These are phyloP conservation scores for Pyrenochaeta sp. DNA, from an alignment of 2,329 filamentous ascomycete genomes.

Conservation along the genomic window DNA sequence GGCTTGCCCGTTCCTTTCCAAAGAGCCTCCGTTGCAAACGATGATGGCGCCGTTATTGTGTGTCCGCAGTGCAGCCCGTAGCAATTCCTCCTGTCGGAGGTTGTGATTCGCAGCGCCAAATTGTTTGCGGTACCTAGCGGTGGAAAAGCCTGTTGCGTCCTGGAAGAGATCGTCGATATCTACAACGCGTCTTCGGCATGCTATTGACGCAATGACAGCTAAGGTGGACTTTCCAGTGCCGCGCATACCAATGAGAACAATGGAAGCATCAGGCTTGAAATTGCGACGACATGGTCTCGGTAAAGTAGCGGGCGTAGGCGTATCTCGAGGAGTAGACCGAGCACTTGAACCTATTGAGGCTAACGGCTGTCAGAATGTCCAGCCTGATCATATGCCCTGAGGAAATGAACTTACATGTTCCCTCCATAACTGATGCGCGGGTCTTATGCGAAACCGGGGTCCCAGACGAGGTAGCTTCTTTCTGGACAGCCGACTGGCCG, in stretches of 20 bases:
- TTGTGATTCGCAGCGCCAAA: slow-evolving; percentile 71
- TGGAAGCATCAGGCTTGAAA: slow-evolving; percentile 71
- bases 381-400: neutral
- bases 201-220: slow-evolving; percentile 77
- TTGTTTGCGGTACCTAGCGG: slow-evolving; percentile 69
- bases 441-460: slow-evolving; percentile 7
- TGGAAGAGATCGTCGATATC: slow-evolving; percentile 75
- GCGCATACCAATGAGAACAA: slow-evolving; percentile 76
- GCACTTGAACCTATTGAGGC: slow-evolving; percentile 34
- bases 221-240: slow-evolving; percentile 80
- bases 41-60: slow-evolving; percentile 71
- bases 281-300: slow-evolving; percentile 37
- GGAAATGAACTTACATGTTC: slow-evolving; percentile 13
- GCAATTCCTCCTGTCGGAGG: slow-evolving; percentile 67
- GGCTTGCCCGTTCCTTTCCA: slow-evolving; percentile 69
- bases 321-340: slow-evolving; percentile 40
- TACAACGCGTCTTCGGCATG: slow-evolving; percentile 72
- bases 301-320: slow-evolving; percentile 26
- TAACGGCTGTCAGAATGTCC: slow-evolving; percentile 15
- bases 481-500: slow-evolving; percentile 1
- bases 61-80: slow-evolving; percentile 67
- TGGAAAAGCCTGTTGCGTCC: slow-evolving; percentile 68
- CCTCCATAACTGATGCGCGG: slow-evolving; percentile 12
- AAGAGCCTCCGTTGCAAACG: slow-evolving; percentile 73
- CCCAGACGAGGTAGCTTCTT: slow-evolving; percentile 2